Evolutionary conservation across 805 yeast species (phyloP).

Genomic region (Vanderwaltozyma verrucispora): DNA sequence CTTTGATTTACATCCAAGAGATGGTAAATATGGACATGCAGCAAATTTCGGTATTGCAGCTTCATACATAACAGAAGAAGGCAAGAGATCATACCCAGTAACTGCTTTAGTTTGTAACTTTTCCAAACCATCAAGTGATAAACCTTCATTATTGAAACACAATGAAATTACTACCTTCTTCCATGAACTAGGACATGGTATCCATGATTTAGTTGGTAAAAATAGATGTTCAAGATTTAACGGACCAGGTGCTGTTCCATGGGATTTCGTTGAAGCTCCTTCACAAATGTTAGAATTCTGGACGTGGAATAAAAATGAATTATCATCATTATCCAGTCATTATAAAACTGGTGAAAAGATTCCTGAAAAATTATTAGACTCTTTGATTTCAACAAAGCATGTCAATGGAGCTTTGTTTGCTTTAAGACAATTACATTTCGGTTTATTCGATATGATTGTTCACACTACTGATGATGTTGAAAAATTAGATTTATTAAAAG

Average conservation of each 20-base stretch:
- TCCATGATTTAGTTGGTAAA: constrained; percentile 63
- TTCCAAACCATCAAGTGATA: constrained; percentile 57
- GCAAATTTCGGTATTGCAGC: constrained; percentile 66
- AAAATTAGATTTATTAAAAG: constrained; percentile 36
- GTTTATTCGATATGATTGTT: constrained; percentile 62
- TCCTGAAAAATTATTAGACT: constrained; percentile 44
- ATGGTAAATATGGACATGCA: constrained; percentile 82
- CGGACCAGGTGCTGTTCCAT: constrained; percentile 61
- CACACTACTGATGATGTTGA: constrained; percentile 45
- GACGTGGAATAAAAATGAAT: constrained; percentile 65
- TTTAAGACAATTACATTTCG: constrained; percentile 70
- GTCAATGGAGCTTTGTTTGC: constrained; percentile 67
- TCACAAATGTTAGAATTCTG: constrained; percentile 84
- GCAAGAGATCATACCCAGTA: constrained; percentile 49
- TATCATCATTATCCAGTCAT: constrained; percentile 53
- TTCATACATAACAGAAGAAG: constrained; percentile 42
- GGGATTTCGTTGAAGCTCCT: constrained; percentile 89
- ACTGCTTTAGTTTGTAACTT: constrained; percentile 80
- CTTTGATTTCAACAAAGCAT: constrained; percentile 54
- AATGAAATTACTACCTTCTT: constrained; percentile 73
- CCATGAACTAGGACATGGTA: constrained; percentile 87
- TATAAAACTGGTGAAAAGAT: constrained; percentile 51
- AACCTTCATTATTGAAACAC: constrained; percentile 69
- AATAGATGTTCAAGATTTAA: constrained; percentile 58
- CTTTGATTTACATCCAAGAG: constrained; percentile 77